Base-by-base conservation (phyloP, 2,329 filamentous ascomycete species). In the Colletotrichum ledebouriae region DNA sequence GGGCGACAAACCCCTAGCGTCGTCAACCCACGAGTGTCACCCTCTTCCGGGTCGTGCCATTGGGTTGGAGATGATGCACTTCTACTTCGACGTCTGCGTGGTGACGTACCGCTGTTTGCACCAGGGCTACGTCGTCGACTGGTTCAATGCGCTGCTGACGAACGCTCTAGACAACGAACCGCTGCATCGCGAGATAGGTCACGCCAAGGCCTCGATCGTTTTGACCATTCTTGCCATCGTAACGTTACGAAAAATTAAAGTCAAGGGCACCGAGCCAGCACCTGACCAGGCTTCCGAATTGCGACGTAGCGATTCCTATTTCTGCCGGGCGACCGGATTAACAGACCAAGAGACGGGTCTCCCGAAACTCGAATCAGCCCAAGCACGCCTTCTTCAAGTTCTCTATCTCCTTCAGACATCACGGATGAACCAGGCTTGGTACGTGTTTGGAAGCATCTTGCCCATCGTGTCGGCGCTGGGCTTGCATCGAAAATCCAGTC, bases 391-490 rank as follows among this genome's bases (percentile, higher is more conserved):
- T 0, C 79, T 87, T 1, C 86, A 89, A 70, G 86, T 86, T 10
- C 79, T 89, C 9, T 90, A 88, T 67, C 79, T 90, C 17, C 78
- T 90, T 0, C 84, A 83, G 5, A 87, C 87, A 0, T 87, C 86
- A 1, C 81, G 87, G 0, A 85, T 88, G 72, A 89, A 89, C 62
- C 85, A 88, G 50, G 87, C 85, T n/a, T 89, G 87, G 86, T 88
- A 86, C 72, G 78, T 84, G 4, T 89, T 90, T 72, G 87, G 87
- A 0, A 88, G 83, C 2, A 82, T 85, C 0, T 77, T 87, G 2
- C 87, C 87, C 57, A 80, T 89, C 2, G 78, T 84, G 0, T 81
- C 82, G 3, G 81, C 78, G 0, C 74, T 86, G 3, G 82, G 84
- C 15, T 57, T 71, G 17, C 70, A 71, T 53, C 49, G 70, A 11